These are phyloP conservation scores for Parasitella parasitica DNA, from an alignment of 371 early-diverging fungal species.

Conservation along the genomic window DNA sequence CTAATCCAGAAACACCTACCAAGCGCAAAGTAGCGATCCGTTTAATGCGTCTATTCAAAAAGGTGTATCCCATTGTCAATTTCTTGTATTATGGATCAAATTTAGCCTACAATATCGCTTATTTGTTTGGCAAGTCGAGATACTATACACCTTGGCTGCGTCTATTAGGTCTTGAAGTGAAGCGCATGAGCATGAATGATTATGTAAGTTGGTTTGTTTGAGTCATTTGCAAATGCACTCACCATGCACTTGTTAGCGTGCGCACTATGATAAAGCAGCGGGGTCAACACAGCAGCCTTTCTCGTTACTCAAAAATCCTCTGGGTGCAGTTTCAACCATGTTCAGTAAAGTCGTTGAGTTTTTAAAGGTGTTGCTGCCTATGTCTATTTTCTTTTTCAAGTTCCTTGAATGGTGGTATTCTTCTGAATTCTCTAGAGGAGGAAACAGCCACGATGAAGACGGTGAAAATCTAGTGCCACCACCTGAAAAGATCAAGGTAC, in stretches of 20 bases:
- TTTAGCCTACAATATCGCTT: constrained; percentile 72
- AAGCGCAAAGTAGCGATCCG: constrained; percentile 32
- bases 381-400: constrained; percentile 89
- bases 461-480: constrained; percentile 51
- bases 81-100: constrained; percentile 61
- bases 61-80: constrained; percentile 70
- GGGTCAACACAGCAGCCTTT: constrained; percentile 4
- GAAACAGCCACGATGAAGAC: constrained; percentile 33
- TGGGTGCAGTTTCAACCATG: constrained; percentile 22
- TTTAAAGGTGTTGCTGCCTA: constrained; percentile 76
- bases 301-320: constrained; percentile 23
- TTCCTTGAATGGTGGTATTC: constrained; percentile 96
- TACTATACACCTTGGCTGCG: constrained; percentile 84
- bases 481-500: constrained; percentile 62
- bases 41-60: constrained; percentile 51
- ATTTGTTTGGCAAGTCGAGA: constrained; percentile 77
- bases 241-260: constrained; percentile 21
- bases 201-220: constrained; percentile 59
- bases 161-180: constrained; percentile 70
- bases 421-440: constrained; percentile 63
- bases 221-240: background rate
- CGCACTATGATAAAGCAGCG: constrained; percentile 37
- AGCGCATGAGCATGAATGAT: constrained; percentile 78
- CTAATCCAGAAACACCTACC: constrained; percentile 14
- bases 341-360: constrained; percentile 66